Base-by-base conservation (phyloP, 1,139 yeast genomes). In the Petasospora rhodanensis region DNA sequence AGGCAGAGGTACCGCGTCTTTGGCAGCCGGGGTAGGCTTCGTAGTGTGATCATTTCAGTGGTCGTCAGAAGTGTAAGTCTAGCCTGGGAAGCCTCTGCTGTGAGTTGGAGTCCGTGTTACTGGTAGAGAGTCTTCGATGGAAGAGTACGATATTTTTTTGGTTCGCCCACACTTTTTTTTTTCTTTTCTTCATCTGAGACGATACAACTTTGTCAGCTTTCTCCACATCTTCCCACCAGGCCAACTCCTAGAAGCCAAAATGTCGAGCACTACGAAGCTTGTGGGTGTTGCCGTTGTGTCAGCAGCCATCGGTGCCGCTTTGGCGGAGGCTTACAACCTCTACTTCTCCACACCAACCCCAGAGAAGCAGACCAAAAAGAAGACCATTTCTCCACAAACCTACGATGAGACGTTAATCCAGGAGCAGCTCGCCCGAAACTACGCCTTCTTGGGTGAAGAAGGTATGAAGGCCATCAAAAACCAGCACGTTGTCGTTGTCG, bases 371-470 rank as follows among this genome's bases (percentile, higher is more conserved):
- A 30, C 34, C 37, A 18, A 26, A 34, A 24, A 37, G 32, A 28
- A 37, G 37, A 24, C 23, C 17, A n/a, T 24, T 0, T 6, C n/a
- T 5, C 18, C 28, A 3, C 32, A 41, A 20, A 46, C 49, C 18
- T 71, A 80, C 51, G 79, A 84, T 23, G 91, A 83, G 49, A 85
- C 78, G 40, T 71, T 91, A 42, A 79, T 86, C 33, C 73, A 80
- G 40, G 98, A 91, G 60, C 97, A 91, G 56, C 71, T 89, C 26
- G 95, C 97, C 0, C 68, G 98, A 45, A 91, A 89, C 63, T 82
- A 85, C 54, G 96, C 95, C 3, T 91, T 91, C 53, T 66, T 91
- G 22, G 87, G 95, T 3, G 83, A 80, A 31, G 82, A 79, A 14
- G 97, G 96, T 1, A 77, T 86, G 75, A 58, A 62, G n/a, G 76